Evolutionary conservation across 768 basidiomycete genomes (phyloP), one percentile per base, ranked within the genome.

Genomic region (Russula dissimulans): DNA sequence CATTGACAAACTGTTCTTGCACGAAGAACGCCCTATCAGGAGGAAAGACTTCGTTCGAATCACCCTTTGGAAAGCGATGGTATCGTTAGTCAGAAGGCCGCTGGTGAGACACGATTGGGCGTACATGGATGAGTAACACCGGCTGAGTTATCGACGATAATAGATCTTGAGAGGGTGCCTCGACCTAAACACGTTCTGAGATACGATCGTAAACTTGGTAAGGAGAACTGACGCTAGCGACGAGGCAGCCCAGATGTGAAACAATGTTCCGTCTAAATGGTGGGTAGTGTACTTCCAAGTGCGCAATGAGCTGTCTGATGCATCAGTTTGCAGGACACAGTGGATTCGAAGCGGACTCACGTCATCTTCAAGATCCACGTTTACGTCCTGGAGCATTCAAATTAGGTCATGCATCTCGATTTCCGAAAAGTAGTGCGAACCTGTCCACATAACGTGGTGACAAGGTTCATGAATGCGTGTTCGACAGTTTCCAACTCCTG

Each of bases 401-500:
- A 47, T 61, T 42, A 51, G 31, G n/a, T 11, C 4, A 26, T 14
- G 18, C 1, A 9, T 29, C 39, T 41, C n/a, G 18, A 26, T 9
- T 8, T 26, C 46, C 17, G 48, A 18, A 31, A 38, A 26, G 43
- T 4, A 5, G 22, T 32, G 44, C 60, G 54, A 51, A 65, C 69
- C 59, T 55, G 62, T 39, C 64, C 64, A 15, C 61, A 66, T 38
- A 67, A 46, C 52, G 60, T 61, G 11, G 56, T 49, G 17, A 66
- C 60, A 8, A 69, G 56, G 39, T 69, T 68, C 48, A 66, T 57
- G 31, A 66, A 58, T 31, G 67, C 59, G 36, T 69, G 65, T 43
- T 69, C 69, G 15, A 67, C 50, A 5, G 61, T 63, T 31, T 66
- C 60, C n/a, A 68, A 22, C 31, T 69, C 64, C 12, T 66, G 57